Evolutionary conservation across 345 rosid genomes (phyloP).

Genomic region (Durio zibethinus): DNA sequence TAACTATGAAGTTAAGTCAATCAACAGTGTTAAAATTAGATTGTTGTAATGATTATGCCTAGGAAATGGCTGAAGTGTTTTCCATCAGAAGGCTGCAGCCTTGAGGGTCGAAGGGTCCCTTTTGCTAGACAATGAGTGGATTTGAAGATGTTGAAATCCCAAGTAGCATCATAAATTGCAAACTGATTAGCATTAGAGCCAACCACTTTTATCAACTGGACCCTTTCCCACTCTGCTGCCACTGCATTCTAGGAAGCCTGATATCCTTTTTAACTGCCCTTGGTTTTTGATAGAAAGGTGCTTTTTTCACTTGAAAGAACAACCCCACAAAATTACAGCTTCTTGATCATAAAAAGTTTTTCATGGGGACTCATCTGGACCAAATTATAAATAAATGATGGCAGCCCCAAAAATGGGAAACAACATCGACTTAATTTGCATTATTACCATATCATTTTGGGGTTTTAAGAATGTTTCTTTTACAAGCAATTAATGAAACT

Average conservation of each 20-base stretch:
- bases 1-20: neutral
- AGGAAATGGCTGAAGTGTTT: constrained; percentile 14
- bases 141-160: neutral
- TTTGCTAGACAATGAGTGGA: neutral
- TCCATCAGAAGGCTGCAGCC: constrained; percentile 4
- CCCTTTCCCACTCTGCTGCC: neutral
- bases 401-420: neutral
- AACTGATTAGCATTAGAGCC: neutral
- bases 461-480: neutral
- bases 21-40: neutral
- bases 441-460: neutral
- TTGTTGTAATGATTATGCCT: constrained; percentile 19
- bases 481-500: neutral
- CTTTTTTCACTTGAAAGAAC: neutral
- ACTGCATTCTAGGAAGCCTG: neutral
- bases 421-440: neutral
- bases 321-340: neutral
- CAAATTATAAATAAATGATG: no score
- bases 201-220: neutral
- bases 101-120: neutral
- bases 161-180: neutral
- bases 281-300: neutral
- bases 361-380: no score
- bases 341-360: neutral
- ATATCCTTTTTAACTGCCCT: neutral